Conservation (phyloP, 345 rosid genomes). For the Boechera stricta region DNA sequence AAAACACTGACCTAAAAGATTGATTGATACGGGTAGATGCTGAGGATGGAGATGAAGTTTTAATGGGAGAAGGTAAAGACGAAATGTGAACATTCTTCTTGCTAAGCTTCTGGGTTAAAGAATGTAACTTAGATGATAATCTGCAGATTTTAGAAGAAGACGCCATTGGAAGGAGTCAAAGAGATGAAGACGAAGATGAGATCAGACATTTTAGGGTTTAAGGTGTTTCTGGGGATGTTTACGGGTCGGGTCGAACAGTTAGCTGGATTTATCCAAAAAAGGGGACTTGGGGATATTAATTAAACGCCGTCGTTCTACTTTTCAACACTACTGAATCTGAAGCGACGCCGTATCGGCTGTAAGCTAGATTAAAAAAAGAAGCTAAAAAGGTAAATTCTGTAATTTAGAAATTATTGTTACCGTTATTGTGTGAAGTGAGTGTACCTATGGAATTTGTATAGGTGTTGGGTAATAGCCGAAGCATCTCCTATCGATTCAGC, state of each 20-base stretch:
- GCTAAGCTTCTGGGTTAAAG: conserved; percentile 47
- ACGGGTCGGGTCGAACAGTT: conserved; percentile 34
- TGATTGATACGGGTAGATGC: conserved; percentile 49
- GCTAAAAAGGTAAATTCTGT: too few relatives aligned
- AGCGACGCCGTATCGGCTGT: background rate
- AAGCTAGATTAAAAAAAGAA: too few relatives aligned
- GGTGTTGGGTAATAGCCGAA: too few relatives aligned
- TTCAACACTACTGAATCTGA: background rate
- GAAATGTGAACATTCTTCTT: conserved; percentile 34
- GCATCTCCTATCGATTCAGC: too few relatives aligned
- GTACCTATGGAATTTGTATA: too few relatives aligned
- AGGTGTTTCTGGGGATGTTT: conserved; percentile 1
- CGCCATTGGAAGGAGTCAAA: conserved; percentile 48
- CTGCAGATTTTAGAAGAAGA: conserved; percentile 54
- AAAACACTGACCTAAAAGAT: conserved; percentile 25
- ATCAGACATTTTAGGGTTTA: conserved; percentile 33
- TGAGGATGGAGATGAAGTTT: conserved; percentile 46
- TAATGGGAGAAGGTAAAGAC: conserved; percentile 44
- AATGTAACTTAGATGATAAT: conserved; percentile 58
- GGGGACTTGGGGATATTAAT: too few relatives aligned
- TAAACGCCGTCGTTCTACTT: background rate
- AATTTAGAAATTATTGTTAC: too few relatives aligned
- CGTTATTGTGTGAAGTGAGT: background rate
- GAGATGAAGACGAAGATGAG: background rate
- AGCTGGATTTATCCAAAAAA: background rate